phyloP scores from a whole-genome alignment of 768 basidiomycete species.

The Gloeostereum incarnatum region DNA sequence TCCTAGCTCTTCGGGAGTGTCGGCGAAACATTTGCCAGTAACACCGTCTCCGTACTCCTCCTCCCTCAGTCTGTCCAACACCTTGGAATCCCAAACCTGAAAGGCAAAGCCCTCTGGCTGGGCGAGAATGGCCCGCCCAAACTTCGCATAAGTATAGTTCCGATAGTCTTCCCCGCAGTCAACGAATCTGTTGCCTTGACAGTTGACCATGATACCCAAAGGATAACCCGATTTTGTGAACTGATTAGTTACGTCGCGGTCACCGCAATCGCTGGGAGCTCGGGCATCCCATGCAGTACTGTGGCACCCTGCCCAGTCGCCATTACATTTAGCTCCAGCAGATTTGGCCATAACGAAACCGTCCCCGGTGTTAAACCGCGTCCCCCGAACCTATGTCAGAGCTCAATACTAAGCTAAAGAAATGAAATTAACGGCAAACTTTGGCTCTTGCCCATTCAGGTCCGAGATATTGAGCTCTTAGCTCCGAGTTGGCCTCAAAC shows the following conservation, averaged over 20 bases:
- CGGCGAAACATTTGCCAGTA: constrained; percentile 43
- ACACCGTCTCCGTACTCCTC: constrained; percentile 62
- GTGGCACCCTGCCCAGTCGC: constrained; percentile 68
- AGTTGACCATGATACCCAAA: constrained; percentile 61
- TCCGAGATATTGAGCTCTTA: constrained; percentile 50
- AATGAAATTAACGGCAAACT: constrained; percentile 20
- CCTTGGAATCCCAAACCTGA: constrained; percentile 53
- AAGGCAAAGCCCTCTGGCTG: constrained; percentile 56
- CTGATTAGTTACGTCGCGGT: constrained; percentile 55
- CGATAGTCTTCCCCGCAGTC: constrained; percentile 35
- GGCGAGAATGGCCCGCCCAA: constrained; percentile 46
- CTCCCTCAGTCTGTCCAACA: constrained; percentile 31
- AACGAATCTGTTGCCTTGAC: constrained; percentile 48
- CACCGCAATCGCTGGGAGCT: constrained; percentile 38
- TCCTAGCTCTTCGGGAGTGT: constrained; percentile 40
- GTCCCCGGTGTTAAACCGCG: constrained; percentile 62
- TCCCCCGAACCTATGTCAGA: constrained; percentile 49
- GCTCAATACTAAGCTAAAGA: neutral
- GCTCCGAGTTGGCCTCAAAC: constrained; percentile 46
- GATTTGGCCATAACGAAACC: constrained; percentile 43
- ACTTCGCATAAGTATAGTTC: constrained; percentile 67
- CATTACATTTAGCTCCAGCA: constrained; percentile 43
- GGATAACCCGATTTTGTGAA: constrained; percentile 72
- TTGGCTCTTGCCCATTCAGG: constrained; percentile 46
- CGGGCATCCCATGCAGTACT: constrained; percentile 67